A percentile compares a stretch with the other conserved stretches of the same genome.
These are phyloP conservation scores for Papiliotrema fonsecae DNA, from an alignment of 1,284 basidiomycete genomes.

Conservation along the genomic window DNA sequence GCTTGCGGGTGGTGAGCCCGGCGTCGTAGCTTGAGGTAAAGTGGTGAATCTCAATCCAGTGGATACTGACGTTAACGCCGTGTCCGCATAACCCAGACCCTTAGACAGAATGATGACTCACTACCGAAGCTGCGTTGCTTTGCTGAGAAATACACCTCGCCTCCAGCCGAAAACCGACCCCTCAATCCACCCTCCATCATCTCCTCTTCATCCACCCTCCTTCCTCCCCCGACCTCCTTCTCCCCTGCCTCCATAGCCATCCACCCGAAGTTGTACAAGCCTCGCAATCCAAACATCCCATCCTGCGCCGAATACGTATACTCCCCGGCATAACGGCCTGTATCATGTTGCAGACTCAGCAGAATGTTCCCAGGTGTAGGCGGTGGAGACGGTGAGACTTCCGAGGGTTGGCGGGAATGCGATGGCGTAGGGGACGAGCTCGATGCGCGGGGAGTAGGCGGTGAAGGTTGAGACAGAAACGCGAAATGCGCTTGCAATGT, in stretches of 20 bases:
- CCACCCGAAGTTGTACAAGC: constrained; percentile 87
- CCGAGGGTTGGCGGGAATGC: constrained; percentile 60
- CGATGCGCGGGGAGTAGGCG: constrained; percentile 22
- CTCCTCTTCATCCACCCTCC: constrained; percentile 82
- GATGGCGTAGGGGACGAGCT: constrained; percentile 19
- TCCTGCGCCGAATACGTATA: constrained; percentile 94
- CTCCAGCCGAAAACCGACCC: constrained; percentile 85
- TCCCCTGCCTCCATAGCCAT: constrained; percentile 29
- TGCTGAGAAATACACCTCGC: constrained; percentile 88
- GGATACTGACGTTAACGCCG: constrained; percentile 59
- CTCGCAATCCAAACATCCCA: constrained; percentile 80
- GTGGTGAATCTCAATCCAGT: constrained; percentile 90
- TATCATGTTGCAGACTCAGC: constrained; percentile 84
- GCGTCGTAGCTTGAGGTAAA: constrained; percentile 52
- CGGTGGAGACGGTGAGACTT: constrained; percentile 47
- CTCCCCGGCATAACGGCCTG: constrained; percentile 87
- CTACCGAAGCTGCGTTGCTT: constrained; percentile 89
- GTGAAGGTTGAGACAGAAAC: constrained; percentile 40
- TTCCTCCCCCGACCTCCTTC: constrained; percentile 40
- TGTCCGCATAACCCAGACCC: not conserved
- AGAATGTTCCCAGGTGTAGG: constrained; percentile 66
- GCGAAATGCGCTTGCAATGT: constrained; percentile 49
- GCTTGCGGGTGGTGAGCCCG: constrained; percentile 52
- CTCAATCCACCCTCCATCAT: constrained; percentile 81
- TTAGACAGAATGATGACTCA: constrained; percentile 47